Evolutionary conservation across 73 alveolate genomes (phyloP).

Genomic region (Paramecium octaurelia): DNA sequence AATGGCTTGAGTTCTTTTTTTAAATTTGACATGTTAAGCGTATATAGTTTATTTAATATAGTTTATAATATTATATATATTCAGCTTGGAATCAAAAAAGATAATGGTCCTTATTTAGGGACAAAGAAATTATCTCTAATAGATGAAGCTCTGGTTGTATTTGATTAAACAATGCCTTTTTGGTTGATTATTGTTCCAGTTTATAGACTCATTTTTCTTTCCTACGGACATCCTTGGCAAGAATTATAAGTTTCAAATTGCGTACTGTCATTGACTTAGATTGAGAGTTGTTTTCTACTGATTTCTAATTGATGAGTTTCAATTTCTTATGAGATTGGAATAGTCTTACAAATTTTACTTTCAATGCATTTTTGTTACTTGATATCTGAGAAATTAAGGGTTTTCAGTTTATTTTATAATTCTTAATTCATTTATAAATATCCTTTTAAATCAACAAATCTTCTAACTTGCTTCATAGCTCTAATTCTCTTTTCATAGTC

Average conservation of each 20-base stretch:
- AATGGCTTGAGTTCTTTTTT: neutral
- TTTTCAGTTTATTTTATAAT: neutral
- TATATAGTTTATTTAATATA: neutral
- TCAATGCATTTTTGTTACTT: neutral
- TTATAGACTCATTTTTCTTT: neutral
- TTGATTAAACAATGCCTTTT: neutral
- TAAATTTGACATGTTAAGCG: neutral
- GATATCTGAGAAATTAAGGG: neutral
- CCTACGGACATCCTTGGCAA: neutral
- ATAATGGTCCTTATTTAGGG: neutral
- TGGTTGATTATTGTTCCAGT: neutral
- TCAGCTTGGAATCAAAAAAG: slow-evolving; percentile 14
- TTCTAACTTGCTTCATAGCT: neutral
- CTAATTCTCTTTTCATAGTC: neutral
- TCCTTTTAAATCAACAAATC: neutral
- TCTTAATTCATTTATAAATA: neutral
- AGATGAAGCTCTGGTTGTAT: neutral
- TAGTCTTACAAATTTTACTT: neutral
- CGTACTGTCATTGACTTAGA: neutral
- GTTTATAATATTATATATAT: neutral
- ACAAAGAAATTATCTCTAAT: slow-evolving; percentile 7
- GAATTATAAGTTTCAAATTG: neutral
- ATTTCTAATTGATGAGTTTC: neutral
- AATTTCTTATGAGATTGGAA: neutral
- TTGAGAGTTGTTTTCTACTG: neutral